Evolutionary conservation across 2,329 filamentous ascomycete genomes (phyloP), one percentile per base, ranked within the genome.

Genomic region (Trichophyton benhamiae): DNA sequence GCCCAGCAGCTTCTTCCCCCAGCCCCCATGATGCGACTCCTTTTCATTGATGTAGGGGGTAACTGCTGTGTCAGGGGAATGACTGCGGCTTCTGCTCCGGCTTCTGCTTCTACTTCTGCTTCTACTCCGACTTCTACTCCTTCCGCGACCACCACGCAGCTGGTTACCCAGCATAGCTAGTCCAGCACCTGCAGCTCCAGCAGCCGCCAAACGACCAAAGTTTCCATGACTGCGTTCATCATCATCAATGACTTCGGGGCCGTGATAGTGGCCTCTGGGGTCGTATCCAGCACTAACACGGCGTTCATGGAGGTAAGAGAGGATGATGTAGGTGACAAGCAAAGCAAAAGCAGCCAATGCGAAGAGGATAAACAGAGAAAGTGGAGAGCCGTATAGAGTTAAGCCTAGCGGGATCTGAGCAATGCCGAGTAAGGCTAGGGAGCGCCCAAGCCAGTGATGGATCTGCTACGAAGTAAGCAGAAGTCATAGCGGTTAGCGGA

Each of bases 321-420:
- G 78, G 61, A 92, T 78, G 68, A 97, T 95, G 74, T 91, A 96
- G 13, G 84, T 65, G 1, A 91, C 68, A 15, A 96, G 67, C 38
- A 96, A 76, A 17, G 88, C 79, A 30, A 84, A 83, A 72, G 87
- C 87, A 79, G 87, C 92, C 0, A 97, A 65, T 0, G 91, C 82
- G 69, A 88, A 99, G 2, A 97, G 78, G 59, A 99, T 85, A 72
- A 97, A 99, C 2, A 91, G 80, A 42, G 82, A 83, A 68, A 87
- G 84, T 3, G 94, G 92, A 33, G 91, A 96, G 4, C 94, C 94
- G 69, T 96, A 99, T 0, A 99, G 79, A 0, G 91, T 91, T 55
- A 99, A 79, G 0, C 94, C 94, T 0, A 99, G 80, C 0, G 94
- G 88, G 9, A 99, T 84, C 71, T 99, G 94, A 2, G 86, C 82